Evolutionary conservation across 2,329 filamentous ascomycete species (phyloP), one percentile per base, ranked within the genome.

Genomic region (Hypoxylon sp.): DNA sequence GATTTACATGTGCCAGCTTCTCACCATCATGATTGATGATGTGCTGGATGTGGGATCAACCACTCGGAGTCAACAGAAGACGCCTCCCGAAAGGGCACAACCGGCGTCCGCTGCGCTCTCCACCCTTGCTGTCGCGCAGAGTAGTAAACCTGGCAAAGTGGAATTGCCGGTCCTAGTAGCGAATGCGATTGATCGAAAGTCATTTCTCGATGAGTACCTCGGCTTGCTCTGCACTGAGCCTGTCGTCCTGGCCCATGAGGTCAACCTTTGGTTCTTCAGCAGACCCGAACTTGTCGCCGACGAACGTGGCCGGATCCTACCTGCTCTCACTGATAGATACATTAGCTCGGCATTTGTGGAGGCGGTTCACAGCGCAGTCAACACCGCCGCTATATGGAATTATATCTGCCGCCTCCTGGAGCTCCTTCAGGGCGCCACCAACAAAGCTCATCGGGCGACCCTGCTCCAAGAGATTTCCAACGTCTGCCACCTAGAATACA

Each of bases 391-490:
- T 4, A 36, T 36, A 51, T 51, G 48, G 48, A 38, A 51, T 33
- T 51, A 20, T 22, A 24, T 24, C 32, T 26, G 22, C n/a, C 32
- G 18, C 30, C 32, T 38, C 6, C 32, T 51, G 9, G 28, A 26
- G 18, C 48, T 51, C 12, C 8, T 36, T 5, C 20, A 3, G 8
- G 18, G 33, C 1, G 33, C 32, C 12, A 51, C 18, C 12, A 4
- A 36, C 11, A 38, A 51, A 22, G 20, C 18, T 9, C 18, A 51
- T n/a, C 12, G 6, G 26, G 48, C 20, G 11, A 38, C 18, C 9
- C 18, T 50, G 5, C 48, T 38, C 20, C 48, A 51, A 22, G 32
- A 51, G 20, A n/a, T 51, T 7, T 50, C 48, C n/a, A 51, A 51
- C 14, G 6, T 51, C 2, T 51, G 32, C 22, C 20, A 51, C 7